Evolutionary conservation across 164 flowering plant genomes (phyloP), one percentile per base, ranked within the genome.

Genomic region (Annona squamosa): DNA sequence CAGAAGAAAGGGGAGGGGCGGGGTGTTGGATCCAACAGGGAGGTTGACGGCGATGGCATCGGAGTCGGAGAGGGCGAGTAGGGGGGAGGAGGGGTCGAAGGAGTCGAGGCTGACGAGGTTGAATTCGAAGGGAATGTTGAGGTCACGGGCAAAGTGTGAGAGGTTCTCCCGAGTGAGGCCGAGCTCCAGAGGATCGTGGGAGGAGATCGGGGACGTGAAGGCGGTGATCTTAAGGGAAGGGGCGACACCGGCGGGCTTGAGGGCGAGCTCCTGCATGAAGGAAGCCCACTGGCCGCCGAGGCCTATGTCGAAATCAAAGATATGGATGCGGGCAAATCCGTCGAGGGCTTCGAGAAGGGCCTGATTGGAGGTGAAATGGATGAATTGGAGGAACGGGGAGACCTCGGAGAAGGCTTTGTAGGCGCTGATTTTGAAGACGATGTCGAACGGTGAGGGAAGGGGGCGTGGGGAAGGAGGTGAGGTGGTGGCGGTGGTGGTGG

Each of bases 211-310:
- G 17, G 90, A 82, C 57, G 86, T 85, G 65, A 92, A 80, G 13
- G 92, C 91, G 65, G 98, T 91, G 63, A 91, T 91, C 73, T 82
- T 90, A 43, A 92, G 70, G 0, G 85, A 79, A 9, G 59, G 59
- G 0, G 86, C 87, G 0, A 84, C 72, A 37, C 90, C 86, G 1
- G 83, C 74, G 16, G 59, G 77, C 48, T 84, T 80, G 67, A 78
- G 13, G 4, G 88, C 78, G 56, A 92, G 88, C 84, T 92, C 98
- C 71, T 92, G 94, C 91, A 92, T 89, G 26, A 91, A 82, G 18
- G 98, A 89, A 56, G 98, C 85, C 98, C 98, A 92, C 72, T 89
- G 93, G 48, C 83, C 90, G n/a, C 98, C 98, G 67, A 81, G 77
- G 5, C 96, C 98, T 18, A 92, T 83, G 73, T 92, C 97, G 43